Base-by-base conservation (phyloP, 2,329 filamentous ascomycete species). In the Metarhizium guizhouense region DNA sequence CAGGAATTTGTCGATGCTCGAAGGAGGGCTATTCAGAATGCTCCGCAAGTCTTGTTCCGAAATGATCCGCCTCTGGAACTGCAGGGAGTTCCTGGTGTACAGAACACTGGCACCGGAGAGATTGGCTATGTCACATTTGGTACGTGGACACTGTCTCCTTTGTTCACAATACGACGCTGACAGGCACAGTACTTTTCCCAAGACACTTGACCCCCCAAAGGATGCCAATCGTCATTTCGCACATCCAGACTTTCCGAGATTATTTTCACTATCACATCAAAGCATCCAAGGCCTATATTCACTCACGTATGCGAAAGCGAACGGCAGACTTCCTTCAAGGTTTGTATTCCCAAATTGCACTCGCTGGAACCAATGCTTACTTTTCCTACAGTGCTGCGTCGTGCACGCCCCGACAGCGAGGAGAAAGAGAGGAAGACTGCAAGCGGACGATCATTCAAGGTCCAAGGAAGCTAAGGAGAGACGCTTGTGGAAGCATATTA, bases 251-350 rank as follows among this genome's bases (percentile, higher is more conserved):
- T 14, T 99, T 99, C 88, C 89, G 94, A 63, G 94, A 99, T 70
- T 99, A 99, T 74, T 99, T 99, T 80, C 94, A 99, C 74, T 99
- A 99, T 73, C 94, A 99, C 74, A 99, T 99, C 76, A 99, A 99
- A 76, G 95, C 94, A 34, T 96, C 92, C 60, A 99, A 99, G 80
- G 94, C 95, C 54, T 99, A 96, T 68, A 99, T 99, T 62, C 94
- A 99, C 80, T 95, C 92, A 38, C 85, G 95, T 67, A 99, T 99
- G 94, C 86, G 94, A 70, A 90, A 93, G 78, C 85, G 94, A 71
- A 99, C 95, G 10, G 94, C 94, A 52, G 95, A 99, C 72, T 99
- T 99, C 78, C 84, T 99, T 56, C 95, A 99, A 82, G 90, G 90
- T 93, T 77, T 69, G 79, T 64, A 38, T 30, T n/a, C 6, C n/a